Base-by-base conservation (phyloP, 768 basidiomycete species). In the Steccherinum ochraceum region DNA sequence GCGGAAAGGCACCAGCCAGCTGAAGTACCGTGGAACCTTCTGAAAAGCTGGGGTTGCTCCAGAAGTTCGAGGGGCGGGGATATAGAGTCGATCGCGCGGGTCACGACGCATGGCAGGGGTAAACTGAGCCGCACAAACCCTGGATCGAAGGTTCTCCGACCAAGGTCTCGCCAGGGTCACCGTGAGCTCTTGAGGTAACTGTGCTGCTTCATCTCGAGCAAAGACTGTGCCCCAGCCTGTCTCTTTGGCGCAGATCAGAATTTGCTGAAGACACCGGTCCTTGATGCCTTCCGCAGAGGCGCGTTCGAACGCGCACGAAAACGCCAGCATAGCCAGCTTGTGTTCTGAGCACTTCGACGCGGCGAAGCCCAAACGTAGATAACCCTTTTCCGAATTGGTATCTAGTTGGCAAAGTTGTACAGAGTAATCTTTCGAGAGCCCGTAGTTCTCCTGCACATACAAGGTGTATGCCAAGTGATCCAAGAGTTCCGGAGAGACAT, bases 1-100 rank as follows among this genome's bases (percentile, higher is more conserved):
- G 48, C 76, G 70, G 58, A 73, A 77, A 4, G 81, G 81, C 25
- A 83, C 64, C 4, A 84, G 69, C 81, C 81, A 84, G 10, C 80
- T 71, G 60, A 83, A 82, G 63, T 78, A 82, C 5, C 80, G 74
- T 21, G 78, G 80, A 0, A 83, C 63, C 48, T 72, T 73, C 7
- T 16, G 16, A 54, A 67, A 69, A 40, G 67, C 68, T 30, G 13
- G 48, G 1, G 24, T 42, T 24, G n/a, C 56, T 7, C 7, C 7
- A 40, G 18, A 49, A 19, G 27, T 18, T 1, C 23, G 19, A 4
- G 24, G 25, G 2, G 50, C 40, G 16, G 74, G 73, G 41, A 80
- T 62, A 55, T 55, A 72, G 13, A 77, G 48, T 3, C 69, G 61
- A 16, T 76, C 66, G 45, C 78, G 61, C 12, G 77, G 55, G 26